Conservation (phyloP, 495 filamentous ascomycete species). For the Hypoxylon lienhwacheense region DNA sequence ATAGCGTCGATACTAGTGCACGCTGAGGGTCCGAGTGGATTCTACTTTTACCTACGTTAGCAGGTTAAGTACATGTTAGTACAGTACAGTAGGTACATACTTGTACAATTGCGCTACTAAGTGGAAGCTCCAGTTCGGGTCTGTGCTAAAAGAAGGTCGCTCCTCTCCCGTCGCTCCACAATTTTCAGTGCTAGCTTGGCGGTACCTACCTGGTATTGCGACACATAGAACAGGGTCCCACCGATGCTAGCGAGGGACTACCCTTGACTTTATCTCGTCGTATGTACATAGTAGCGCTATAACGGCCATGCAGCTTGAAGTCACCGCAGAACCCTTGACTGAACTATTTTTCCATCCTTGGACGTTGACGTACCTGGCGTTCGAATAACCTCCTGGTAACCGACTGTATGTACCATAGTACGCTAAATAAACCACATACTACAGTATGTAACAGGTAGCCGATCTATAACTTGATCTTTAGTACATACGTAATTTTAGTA, state of each 20-base stretch:
- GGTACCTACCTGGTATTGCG: slow-evolving; percentile 27
- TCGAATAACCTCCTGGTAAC: slow-evolving; percentile 5
- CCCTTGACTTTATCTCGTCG: slow-evolving; percentile 24
- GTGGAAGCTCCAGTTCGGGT: slow-evolving; percentile 15
- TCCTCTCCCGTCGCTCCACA: slow-evolving; percentile 24
- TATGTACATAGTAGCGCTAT: too few relatives aligned
- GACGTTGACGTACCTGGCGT: slow-evolving; percentile 25
- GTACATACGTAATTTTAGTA: too few relatives aligned
- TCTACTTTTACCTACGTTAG: too few relatives aligned
- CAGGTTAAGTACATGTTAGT: too few relatives aligned
- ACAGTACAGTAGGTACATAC: too few relatives aligned
- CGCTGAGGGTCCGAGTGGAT: slow-evolving; percentile 22
- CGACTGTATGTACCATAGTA: neutral
- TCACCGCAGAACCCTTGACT: slow-evolving; percentile 24
- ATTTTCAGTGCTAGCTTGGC: slow-evolving; percentile 30
- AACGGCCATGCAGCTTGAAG: slow-evolving; percentile 30
- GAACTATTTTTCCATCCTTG: slow-evolving; percentile 20
- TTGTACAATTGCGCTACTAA: neutral
- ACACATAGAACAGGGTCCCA: too few relatives aligned
- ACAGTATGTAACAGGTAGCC: too few relatives aligned
- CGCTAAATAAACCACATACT: neutral
- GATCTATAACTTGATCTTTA: too few relatives aligned
- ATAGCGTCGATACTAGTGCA: slow-evolving; percentile 33
- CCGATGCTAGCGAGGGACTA: slow-evolving; percentile 6
- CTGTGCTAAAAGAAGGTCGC: neutral